phyloP scores from a whole-genome alignment of 2,329 filamentous ascomycete genomes.

The Davidsoniella australis region DNA sequence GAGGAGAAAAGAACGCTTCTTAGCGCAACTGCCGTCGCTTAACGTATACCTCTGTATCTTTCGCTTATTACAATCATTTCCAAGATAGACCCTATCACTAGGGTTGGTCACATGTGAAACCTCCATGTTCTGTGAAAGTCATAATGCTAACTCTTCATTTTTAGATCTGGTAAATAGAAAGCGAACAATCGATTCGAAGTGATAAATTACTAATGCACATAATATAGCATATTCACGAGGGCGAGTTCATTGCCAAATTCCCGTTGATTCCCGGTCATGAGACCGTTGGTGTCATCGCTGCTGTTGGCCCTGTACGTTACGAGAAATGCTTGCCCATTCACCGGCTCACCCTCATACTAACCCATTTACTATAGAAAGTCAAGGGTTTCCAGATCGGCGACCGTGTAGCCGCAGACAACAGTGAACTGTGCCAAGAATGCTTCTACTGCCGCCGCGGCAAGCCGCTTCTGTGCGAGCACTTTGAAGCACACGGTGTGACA shows the following conservation, averaged over 20 bases:
- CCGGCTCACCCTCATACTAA: background rate
- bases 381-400: constrained; percentile 44
- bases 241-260: constrained; percentile 48
- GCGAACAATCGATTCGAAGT: background rate
- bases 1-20: too few species aligned
- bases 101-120: background rate
- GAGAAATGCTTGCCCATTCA: too few species aligned
- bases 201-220: too few species aligned
- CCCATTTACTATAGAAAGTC: constrained; percentile 26
- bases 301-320: constrained; percentile 26
- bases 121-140: background rate
- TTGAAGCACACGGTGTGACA: constrained; percentile 49
- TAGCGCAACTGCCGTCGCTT: too few species aligned
- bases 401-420: constrained; percentile 46
- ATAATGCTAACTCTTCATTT: constrained; percentile 14
- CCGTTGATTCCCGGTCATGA: constrained; percentile 53
- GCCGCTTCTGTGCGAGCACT: constrained; percentile 50
- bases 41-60: background rate
- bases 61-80: background rate
- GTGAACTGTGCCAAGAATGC: constrained; percentile 52
- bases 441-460: constrained; percentile 58
- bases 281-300: constrained; percentile 47
- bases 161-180: constrained; percentile 22
- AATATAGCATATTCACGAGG: constrained; percentile 42
- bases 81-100: constrained; percentile 8